phyloP scores from a whole-genome alignment of 495 filamentous ascomycete genomes.

The Aspergillus baeticus region DNA sequence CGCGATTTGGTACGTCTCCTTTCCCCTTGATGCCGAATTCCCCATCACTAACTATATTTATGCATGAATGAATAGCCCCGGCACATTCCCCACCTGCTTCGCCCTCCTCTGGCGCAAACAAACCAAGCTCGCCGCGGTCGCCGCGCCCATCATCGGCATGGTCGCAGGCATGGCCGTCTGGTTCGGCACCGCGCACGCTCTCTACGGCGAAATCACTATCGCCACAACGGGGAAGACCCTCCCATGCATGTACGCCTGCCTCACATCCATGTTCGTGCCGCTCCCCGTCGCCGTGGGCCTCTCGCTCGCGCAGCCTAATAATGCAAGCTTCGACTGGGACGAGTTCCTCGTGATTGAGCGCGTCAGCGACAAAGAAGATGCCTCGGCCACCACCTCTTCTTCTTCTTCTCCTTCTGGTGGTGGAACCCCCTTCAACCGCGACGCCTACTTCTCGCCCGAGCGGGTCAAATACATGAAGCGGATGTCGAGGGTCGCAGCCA shows the following conservation, averaged over 20 bases:
- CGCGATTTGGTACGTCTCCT: no score
- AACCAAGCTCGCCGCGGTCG: slow-evolving; percentile 28
- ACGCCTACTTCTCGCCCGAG: not conserved
- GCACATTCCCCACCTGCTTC: slow-evolving; percentile 34
- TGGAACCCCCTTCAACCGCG: not conserved
- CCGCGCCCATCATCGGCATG: slow-evolving; percentile 39
- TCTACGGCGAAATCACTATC: slow-evolving; percentile 36
- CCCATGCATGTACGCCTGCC: slow-evolving; percentile 32
- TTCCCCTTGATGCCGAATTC: no score
- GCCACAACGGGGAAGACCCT: slow-evolving; percentile 30
- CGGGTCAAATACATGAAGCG: slow-evolving; percentile 23
- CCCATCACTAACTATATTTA: no score
- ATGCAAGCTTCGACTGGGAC: slow-evolving; percentile 6
- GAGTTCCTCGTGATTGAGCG: no score
- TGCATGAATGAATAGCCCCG: slow-evolving; percentile 15
- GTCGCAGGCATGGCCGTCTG: slow-evolving; percentile 35
- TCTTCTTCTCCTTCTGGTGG: no score
- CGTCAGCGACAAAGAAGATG: no score
- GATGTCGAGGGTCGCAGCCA: slow-evolving; percentile 35
- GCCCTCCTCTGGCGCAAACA: slow-evolving; percentile 40
- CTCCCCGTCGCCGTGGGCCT: slow-evolving; percentile 18
- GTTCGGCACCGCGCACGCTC: slow-evolving; percentile 34
- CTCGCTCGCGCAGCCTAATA: not conserved
- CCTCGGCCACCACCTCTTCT: no score
- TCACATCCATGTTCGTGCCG: slow-evolving; percentile 22